Evolutionary conservation across 805 yeast species (phyloP), one percentile per base, ranked within the genome.

Genomic region (Novakomyces olei): DNA sequence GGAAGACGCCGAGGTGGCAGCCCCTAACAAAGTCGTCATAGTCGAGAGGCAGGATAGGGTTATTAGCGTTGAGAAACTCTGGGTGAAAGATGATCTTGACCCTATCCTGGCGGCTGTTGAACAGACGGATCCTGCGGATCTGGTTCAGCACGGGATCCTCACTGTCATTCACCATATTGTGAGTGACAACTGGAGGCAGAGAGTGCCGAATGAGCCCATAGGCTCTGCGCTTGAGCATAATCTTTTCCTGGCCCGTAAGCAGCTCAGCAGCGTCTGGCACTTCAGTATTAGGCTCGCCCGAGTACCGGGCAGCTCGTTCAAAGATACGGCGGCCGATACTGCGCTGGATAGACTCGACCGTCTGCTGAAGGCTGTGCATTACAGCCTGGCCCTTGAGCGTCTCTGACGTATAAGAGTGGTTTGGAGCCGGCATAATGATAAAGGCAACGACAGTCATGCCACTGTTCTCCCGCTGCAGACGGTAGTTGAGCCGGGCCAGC

Each of bases 21-120:
- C 98, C 98, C 44, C 98, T 68, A 30, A 85, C 98, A 53, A 85
- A 85, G 53, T 85, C 98, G 51, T 85, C 98, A 53, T 85, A 85
- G 54, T 85, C 98, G 36, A 85, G 59, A 14, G 93, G 75, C 49
- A 85, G 63, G 37, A 85, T 76, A 33, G 98, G 96, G 57, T 85
- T 85, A 51, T 80, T 81, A 22, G 93, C 77, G 58, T 79, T 85
- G 44, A 85, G 66, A 51, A 85, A 85, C 55, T 88, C 98, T 1
- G 98, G 98, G 54, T 88, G 98, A 73, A 85, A 85, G 41, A 85
- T 76, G 43, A 88, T 75, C 56, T 85, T 85, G 39, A 85, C 98
- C 27, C 94, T 61, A 55, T 85, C 98, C 39, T 71, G 72, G 17
- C 91, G 76, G 45, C 67, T 69, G 55, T 85, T 85, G 63, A 88